Evolutionary conservation across 768 basidiomycete species (phyloP).

Genomic region (Tylopilus subfusipes): DNA sequence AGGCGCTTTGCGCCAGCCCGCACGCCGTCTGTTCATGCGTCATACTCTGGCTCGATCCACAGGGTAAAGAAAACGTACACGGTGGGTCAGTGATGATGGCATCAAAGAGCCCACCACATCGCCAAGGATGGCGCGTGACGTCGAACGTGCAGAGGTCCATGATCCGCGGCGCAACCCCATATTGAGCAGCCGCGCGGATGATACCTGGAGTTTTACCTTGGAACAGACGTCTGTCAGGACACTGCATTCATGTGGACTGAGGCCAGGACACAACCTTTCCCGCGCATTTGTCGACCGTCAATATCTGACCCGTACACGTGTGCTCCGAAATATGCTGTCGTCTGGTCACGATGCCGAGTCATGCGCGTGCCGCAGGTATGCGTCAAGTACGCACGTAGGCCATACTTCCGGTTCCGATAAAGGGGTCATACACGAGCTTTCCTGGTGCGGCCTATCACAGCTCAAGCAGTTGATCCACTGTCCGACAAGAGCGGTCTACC

Average conservation of each 20-base stretch:
- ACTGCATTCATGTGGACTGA: not conserved
- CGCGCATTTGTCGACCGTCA: constrained; percentile 95
- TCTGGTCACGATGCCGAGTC: constrained; percentile 40
- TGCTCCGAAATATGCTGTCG: constrained; percentile 85
- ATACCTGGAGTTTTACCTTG: constrained; percentile 59
- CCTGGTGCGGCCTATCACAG: constrained; percentile 71
- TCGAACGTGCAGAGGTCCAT: constrained; percentile 64
- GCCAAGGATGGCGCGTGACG: constrained; percentile 39
- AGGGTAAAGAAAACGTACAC: not conserved
- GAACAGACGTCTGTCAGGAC: not conserved
- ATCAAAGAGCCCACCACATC: constrained; percentile 87
- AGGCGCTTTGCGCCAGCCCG: constrained; percentile 83
- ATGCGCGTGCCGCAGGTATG: not conserved
- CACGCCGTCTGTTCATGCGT: constrained; percentile 70
- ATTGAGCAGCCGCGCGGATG: constrained; percentile 77
- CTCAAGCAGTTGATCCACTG: not conserved
- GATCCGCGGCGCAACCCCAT: constrained; percentile 69
- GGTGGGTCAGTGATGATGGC: constrained; percentile 34
- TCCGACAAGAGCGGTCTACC: constrained; percentile 39
- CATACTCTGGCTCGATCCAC: not conserved
- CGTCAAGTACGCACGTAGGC: constrained; percentile 54
- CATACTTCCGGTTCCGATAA: constrained; percentile 91
- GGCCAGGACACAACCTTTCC: constrained; percentile 56
- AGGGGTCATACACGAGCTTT: constrained; percentile 92
- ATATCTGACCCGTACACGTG: constrained; percentile 90